These are phyloP conservation scores for Parachlorella kessleri DNA, from an alignment of 139 green algal species.

Conservation along the genomic window DNA sequence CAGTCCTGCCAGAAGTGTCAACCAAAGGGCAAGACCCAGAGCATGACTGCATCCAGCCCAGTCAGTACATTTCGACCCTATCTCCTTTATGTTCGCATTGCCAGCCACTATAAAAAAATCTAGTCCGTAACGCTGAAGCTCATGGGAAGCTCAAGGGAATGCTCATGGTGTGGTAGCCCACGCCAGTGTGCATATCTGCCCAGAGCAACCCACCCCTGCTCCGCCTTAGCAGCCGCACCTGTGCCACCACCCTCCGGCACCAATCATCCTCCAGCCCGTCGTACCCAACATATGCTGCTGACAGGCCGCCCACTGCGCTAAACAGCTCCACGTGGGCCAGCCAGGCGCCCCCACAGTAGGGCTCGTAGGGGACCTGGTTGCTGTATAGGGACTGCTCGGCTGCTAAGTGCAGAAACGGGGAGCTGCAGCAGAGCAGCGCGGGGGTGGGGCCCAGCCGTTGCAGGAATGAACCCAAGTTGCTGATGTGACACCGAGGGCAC, in stretches of 20 bases:
- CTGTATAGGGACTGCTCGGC: neutral
- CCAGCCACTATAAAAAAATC: neutral
- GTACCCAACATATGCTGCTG: neutral
- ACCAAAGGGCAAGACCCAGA: neutral
- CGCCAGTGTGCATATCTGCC: neutral
- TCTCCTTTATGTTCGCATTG: neutral
- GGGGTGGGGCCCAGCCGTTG: too few relatives aligned
- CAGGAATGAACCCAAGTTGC: too few relatives aligned
- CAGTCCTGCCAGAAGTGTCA: neutral
- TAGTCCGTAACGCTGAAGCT: neutral
- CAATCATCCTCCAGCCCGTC: neutral
- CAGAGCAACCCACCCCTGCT: neutral
- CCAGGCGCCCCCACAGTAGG: neutral
- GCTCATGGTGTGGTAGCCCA: neutral
- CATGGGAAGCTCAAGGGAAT: neutral
- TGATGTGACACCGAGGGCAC: too few relatives aligned
- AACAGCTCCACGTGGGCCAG: neutral
- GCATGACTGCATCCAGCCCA: too few relatives aligned
- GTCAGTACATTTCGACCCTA: too few relatives aligned
- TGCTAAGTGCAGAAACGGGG: slow-evolving; percentile 1
- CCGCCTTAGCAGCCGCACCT: neutral
- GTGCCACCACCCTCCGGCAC: neutral
- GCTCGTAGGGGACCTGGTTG: neutral
- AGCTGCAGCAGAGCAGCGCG: neutral
- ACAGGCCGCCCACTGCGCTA: neutral